Base-by-base conservation (phyloP, 768 basidiomycete genomes). In the Amanita pseudoporphyria region DNA sequence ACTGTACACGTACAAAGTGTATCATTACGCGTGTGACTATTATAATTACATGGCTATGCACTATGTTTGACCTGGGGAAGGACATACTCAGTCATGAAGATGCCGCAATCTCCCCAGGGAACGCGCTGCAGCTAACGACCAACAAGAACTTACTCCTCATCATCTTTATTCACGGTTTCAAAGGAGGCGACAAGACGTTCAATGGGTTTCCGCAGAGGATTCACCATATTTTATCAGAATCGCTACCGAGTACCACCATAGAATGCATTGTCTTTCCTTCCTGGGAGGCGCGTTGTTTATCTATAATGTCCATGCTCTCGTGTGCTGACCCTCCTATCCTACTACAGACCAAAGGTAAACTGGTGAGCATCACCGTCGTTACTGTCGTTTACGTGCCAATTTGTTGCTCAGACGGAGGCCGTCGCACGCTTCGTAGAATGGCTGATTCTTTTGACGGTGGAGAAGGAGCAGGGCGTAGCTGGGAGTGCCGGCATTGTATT, bases 371-470 rank as follows among this genome's bases (percentile, higher is more conserved):
- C 36, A 45, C 30, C 31, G 43, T 49, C 39, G 42, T 18, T 35
- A 9, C 21, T 21, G 16, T 22, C 33, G 9, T 28, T 37, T 43
- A n/a, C 18, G 19, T 13, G 16, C 21, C 47, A 30, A 22, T n/a
- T n/a, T n/a, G n/a, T n/a, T 28, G 19, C 35, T 39, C 45, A 93
- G 90, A 77, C 73, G 40, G 82, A 82, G 60, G 90, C 93, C 12
- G 85, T 92, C 3, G 77, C 84, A 26, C 78, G 79, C 6, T 94
- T 96, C 63, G 80, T 89, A 6, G 92, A 95, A 60, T 96, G 93
- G 94, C 76, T 96, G 37, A 86, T 89, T 1, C 85, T 80, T n/a
- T 66, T 89, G 18, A 88, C 86, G 4, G 85, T 95, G n/a, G 77
- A 88, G 61, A 78, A 76, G 53, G 93, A 95, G 63, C 84, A 87